Evolutionary conservation across 257 asterid genomes (phyloP), one percentile per base, ranked within the genome.

Genomic region (Solanum virginianum): DNA sequence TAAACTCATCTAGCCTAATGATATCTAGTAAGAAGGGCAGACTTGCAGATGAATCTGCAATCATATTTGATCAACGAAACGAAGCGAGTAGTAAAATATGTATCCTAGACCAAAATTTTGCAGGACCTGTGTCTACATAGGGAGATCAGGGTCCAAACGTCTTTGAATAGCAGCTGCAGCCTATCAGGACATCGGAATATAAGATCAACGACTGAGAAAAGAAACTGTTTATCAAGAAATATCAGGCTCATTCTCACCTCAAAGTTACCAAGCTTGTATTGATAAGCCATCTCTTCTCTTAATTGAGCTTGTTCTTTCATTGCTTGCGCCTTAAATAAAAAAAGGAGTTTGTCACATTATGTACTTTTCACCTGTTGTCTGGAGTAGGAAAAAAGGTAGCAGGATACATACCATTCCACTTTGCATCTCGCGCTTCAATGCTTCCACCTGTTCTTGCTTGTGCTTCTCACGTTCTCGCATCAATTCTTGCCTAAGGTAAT

Each of bases 151-250:
- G 88, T 96, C 98, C 95, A 96, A 85, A 89, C 99, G 91, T 84
- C 98, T 90, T 88, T 96, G 98, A 59, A 96, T 96, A 85, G 99
- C 98, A 87, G 99, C 99, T 10, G 98, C 99, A 22, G 99, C 99
- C 99, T 96, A 87, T 75, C n/a, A 26, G 59, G 69, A 66, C 20
- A 84, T 15, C 47, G 14, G 66, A 53, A 3, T 29, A 17, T 79
- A 79, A 17, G 2, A 29, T 29, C 29, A 53, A 79, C 16, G 66
- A 79, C 8, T 17, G 85, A 41, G 51, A 75, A 62, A 32, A 49
- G 17, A 41, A 41, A 26, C 12, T 68, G 68, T 16, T 39, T 77
- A 53, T 53, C 66, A 17, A 16, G 65, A 79, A 49, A 77, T 51
- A 12, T 32, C 17, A 49, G 22, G 22, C 18, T 56, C 62, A 77